These are phyloP conservation scores for Mucor velutinosus DNA, from an alignment of 371 early-diverging fungal species.

Conservation along the genomic window DNA sequence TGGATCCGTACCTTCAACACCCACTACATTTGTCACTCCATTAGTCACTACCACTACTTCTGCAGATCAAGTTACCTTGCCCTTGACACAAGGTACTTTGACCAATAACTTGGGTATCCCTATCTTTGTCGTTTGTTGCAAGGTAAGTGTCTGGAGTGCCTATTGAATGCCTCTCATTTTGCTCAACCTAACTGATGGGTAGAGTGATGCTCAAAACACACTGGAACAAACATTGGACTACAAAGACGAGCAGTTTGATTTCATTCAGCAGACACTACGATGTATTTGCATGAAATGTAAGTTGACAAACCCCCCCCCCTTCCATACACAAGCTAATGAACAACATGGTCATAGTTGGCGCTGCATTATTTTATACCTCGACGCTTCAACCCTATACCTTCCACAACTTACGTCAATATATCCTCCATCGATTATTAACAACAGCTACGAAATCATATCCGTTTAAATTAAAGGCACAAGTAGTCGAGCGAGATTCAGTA, in stretches of 20 bases:
- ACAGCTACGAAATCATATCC: constrained; percentile 41
- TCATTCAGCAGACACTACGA: constrained; percentile 91
- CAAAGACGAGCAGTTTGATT: constrained; percentile 93
- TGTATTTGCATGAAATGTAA: constrained; percentile 91
- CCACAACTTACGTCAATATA: constrained; percentile 76
- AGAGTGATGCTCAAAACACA: constrained; percentile 79
- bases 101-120: constrained; percentile 89
- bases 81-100: constrained; percentile 81
- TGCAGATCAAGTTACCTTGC: constrained; percentile 69
- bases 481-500: constrained; percentile 87
- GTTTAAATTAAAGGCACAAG: constrained; percentile 73
- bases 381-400: constrained; percentile 80
- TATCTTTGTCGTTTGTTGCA: constrained; percentile 85
- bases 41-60: constrained; percentile 50
- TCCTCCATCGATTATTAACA: constrained; percentile 77
- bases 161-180: not conserved
- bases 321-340: not conserved
- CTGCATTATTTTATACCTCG: constrained; percentile 91
- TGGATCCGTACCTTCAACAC: constrained; percentile 27
- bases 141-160: constrained; percentile 53
- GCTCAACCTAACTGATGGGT: not conserved
- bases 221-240: constrained; percentile 85
- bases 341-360: constrained; percentile 73
- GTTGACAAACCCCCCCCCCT: not conserved
- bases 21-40: constrained; percentile 26